A percentile compares a stretch with the other conserved stretches of the same genome.
Conservation (phyloP, 2,329 filamentous ascomycete species). For the Talaromyces piceae region DNA sequence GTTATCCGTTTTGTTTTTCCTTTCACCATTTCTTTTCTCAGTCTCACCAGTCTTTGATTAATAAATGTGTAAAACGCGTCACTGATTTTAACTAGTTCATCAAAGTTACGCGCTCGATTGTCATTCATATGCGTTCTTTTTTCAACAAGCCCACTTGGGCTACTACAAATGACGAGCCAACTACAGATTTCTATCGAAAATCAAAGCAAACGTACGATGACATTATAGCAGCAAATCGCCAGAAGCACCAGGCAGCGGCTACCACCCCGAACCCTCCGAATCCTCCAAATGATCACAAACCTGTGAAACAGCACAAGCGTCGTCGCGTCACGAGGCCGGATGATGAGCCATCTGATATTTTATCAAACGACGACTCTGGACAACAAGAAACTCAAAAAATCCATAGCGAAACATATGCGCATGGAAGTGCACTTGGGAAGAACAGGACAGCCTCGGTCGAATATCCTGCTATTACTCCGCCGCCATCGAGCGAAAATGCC, state of each 20-base stretch:
- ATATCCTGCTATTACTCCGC: background rate
- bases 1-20: background rate
- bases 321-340: slow-evolving; percentile 17
- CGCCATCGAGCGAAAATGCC: background rate
- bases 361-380: background rate
- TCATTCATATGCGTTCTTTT: slow-evolving; percentile 36
- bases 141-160: slow-evolving; percentile 52
- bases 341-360: slow-evolving; percentile 4
- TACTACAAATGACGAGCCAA: slow-evolving; percentile 28
- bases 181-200: slow-evolving; percentile 42
- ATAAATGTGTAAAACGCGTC: background rate
- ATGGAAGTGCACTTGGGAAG: background rate
- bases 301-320: slow-evolving; percentile 15
- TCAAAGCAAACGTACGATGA: slow-evolving; percentile 41
- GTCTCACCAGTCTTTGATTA: background rate
- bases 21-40: background rate
- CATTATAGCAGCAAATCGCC: slow-evolving; percentile 35
- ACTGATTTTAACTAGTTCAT: too few relatives aligned
- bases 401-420: background rate
- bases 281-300: background rate
- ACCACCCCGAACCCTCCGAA: slow-evolving; percentile 7
- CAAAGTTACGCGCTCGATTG: background rate
- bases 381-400: background rate
- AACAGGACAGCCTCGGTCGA: background rate
- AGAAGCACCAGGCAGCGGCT: slow-evolving; percentile 24